Conservation (phyloP, 2,329 filamentous ascomycete genomes). For the Pestalotiopsis sp. region DNA sequence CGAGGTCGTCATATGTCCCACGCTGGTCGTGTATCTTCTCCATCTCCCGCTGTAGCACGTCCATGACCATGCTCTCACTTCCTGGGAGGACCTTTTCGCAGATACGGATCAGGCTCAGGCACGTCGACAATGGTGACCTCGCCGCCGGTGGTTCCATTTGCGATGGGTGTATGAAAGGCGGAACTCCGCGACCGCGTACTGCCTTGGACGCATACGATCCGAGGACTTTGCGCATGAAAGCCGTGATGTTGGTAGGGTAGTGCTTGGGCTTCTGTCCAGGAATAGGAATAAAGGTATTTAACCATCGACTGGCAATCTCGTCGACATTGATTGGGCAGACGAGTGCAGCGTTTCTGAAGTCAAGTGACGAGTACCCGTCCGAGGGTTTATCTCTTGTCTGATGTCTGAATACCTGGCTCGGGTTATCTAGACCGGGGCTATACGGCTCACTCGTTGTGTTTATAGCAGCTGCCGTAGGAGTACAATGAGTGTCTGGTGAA, state of each 20-base stretch:
- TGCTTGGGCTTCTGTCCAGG: constrained; percentile 42
- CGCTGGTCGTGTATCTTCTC: constrained; percentile 32
- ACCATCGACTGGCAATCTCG: constrained; percentile 48
- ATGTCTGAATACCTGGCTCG: not conserved
- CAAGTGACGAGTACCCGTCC: constrained; percentile 14
- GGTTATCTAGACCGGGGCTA: not conserved
- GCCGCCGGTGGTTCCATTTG: constrained; percentile 30
- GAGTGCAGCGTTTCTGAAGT: constrained; percentile 37
- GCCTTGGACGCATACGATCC: constrained; percentile 42
- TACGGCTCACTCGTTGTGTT: no score
- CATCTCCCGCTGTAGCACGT: constrained; percentile 44
- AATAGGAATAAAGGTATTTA: constrained; percentile 45
- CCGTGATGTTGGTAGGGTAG: constrained; percentile 36
- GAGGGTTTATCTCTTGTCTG: not conserved
- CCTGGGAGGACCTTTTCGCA: constrained; percentile 36
- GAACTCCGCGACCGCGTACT: constrained; percentile 35
- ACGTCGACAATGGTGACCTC: constrained; percentile 36
- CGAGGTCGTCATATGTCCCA: constrained; percentile 25
- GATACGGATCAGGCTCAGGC: constrained; percentile 40
- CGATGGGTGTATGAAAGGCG: constrained; percentile 44
- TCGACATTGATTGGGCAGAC: constrained; percentile 46
- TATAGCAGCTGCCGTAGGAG: not conserved
- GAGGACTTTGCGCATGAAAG: constrained; percentile 41
- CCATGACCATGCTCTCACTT: constrained; percentile 29
- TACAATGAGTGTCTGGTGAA: not conserved